Evolutionary conservation across 495 filamentous ascomycete species (phyloP).

Genomic region (Trichoderma virens): DNA sequence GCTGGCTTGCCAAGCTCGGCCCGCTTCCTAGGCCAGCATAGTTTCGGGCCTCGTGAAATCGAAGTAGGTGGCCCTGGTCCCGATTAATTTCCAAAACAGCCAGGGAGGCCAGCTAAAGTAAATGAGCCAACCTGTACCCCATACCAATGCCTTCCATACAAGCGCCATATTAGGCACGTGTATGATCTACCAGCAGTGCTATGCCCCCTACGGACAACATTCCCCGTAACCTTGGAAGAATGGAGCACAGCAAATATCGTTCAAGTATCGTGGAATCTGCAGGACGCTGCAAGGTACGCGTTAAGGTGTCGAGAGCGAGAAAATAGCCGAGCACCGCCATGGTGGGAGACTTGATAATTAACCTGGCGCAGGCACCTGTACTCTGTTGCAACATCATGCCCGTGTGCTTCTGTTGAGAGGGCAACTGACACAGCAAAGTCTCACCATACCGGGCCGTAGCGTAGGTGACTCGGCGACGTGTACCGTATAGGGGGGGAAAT

Average conservation of each 20-base stretch:
- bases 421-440: background rate
- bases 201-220: background rate
- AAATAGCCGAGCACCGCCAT: background rate
- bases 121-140: slow-evolving; percentile 2
- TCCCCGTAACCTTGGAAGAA: background rate
- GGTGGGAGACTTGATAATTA: background rate
- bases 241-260: background rate
- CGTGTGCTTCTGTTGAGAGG: background rate
- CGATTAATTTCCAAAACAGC: slow-evolving; percentile 3
- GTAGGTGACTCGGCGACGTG: background rate
- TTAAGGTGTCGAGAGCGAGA: background rate
- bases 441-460: background rate
- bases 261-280: background rate
- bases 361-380: background rate
- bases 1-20: slow-evolving; percentile 3
- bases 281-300: slow-evolving; percentile 3
- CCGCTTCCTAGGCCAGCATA: slow-evolving; percentile 9
- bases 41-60: background rate
- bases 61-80: background rate
- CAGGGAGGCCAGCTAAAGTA: slow-evolving; percentile 5
- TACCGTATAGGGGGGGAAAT: background rate
- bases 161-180: background rate
- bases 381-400: background rate
- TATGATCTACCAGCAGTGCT: background rate
- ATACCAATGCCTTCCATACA: background rate